Conservation (phyloP, 208 protist genomes). For the Leishmania braziliensis region DNA sequence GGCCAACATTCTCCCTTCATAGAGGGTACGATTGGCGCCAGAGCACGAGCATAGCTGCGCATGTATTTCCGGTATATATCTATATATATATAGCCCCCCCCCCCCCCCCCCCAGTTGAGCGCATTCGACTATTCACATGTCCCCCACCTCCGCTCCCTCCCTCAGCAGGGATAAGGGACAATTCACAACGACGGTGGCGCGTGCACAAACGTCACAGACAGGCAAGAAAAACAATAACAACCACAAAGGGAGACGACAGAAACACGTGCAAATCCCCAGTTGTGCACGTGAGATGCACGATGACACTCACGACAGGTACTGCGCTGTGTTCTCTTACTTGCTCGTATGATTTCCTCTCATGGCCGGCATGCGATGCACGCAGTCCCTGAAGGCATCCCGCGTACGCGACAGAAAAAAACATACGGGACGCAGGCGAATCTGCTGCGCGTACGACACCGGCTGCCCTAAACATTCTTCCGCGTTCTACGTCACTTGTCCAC, state of each 20-base stretch:
- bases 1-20: not conserved
- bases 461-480: not conserved
- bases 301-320: not conserved
- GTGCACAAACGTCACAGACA: conserved; percentile 12
- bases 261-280: conserved; percentile 30
- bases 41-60: not conserved
- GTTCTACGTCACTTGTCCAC: conserved; percentile 8
- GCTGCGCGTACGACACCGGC: not conserved
- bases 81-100: not conserved
- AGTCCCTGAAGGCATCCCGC: not conserved
- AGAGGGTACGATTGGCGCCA: not conserved
- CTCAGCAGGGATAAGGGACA: not conserved
- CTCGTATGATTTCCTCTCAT: too few relatives aligned
- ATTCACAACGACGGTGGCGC: not conserved
- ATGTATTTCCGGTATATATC: not conserved
- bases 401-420: not conserved
- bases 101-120: not conserved
- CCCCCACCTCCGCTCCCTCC: not conserved
- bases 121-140: not conserved
- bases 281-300: conserved; percentile 33
- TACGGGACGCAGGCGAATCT: not conserved
- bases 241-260: conserved; percentile 27
- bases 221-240: conserved; percentile 13
- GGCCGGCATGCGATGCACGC: not conserved
- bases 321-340: not conserved